Percentiles rank a stretch among this genome's conserved stretches.
phyloP scores from a whole-genome alignment of 2,329 filamentous ascomycete species.

The Paradendryphiella salina region DNA sequence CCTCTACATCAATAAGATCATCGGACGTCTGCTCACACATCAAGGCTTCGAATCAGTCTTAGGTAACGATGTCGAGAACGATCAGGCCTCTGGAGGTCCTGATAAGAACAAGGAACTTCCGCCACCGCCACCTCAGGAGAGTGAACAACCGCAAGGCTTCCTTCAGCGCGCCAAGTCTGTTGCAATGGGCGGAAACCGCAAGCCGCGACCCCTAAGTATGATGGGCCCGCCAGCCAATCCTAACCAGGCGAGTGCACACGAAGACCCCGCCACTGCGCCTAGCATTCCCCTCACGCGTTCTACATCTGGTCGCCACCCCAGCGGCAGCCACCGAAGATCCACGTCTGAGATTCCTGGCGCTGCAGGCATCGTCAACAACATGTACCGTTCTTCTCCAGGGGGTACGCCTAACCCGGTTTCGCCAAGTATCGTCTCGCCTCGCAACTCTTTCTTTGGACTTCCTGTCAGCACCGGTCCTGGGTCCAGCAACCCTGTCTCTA shows the following conservation, averaged over 20 bases:
- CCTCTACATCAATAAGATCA: slow-evolving; percentile 98
- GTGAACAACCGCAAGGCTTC: slow-evolving; percentile 51
- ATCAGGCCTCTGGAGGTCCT: slow-evolving; percentile 30
- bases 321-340: slow-evolving; percentile 46
- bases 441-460: slow-evolving; percentile 48
- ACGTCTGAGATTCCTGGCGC: slow-evolving; percentile 59
- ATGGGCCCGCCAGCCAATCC: slow-evolving; percentile 36
- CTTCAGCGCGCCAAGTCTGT: slow-evolving; percentile 65
- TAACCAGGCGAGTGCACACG: slow-evolving; percentile 39
- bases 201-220: slow-evolving; percentile 52
- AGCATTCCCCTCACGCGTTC: slow-evolving; percentile 69
- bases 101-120: slow-evolving; percentile 84
- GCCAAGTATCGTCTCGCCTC: slow-evolving; percentile 42
- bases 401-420: slow-evolving; percentile 54
- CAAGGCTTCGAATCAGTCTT: slow-evolving; percentile 94
- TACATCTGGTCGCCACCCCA: slow-evolving; percentile 54
- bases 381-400: slow-evolving; percentile 68
- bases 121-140: slow-evolving; percentile 66
- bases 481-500: slow-evolving; percentile 42
- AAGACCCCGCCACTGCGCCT: slow-evolving; percentile 73
- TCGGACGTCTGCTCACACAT: slow-evolving; percentile 89
- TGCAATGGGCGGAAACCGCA: slow-evolving; percentile 50
- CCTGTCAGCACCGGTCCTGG: slow-evolving; percentile 49
- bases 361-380: slow-evolving; percentile 79
- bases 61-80: slow-evolving; percentile 66